These are phyloP conservation scores for Lactarius psammicola DNA, from an alignment of 768 basidiomycete genomes.

Conservation along the genomic window DNA sequence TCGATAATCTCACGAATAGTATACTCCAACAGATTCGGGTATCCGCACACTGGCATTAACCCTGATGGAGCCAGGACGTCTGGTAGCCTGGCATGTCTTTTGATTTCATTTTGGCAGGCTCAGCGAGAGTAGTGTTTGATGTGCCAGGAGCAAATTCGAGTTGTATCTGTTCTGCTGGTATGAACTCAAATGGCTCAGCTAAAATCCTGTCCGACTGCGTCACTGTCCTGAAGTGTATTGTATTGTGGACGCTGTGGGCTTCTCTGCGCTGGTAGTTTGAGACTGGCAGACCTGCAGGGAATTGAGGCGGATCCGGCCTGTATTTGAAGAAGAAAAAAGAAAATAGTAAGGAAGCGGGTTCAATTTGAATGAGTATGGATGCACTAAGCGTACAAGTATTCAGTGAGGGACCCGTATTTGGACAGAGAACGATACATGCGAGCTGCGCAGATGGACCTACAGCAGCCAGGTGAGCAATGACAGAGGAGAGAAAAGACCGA, in stretches of 20 bases:
- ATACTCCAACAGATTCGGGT: too few relatives aligned
- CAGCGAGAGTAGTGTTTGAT: background rate
- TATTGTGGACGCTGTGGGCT: background rate
- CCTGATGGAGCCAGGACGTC: background rate
- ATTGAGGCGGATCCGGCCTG: background rate
- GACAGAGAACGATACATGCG: too few relatives aligned
- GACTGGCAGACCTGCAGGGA: background rate
- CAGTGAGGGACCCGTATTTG: conserved; percentile 7
- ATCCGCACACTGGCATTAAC: background rate
- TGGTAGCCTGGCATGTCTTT: background rate
- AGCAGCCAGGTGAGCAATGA: background rate
- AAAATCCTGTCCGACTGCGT: background rate
- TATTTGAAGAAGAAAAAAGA: background rate
- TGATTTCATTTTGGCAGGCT: background rate
- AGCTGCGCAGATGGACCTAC: conserved; percentile 18
- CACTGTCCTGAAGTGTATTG: background rate
- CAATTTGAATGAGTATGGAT: background rate
- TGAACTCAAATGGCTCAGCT: background rate
- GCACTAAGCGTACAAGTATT: conserved; percentile 10
- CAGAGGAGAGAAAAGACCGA: too few relatives aligned
- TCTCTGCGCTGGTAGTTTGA: background rate
- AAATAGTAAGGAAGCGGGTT: background rate
- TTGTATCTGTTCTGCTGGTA: background rate
- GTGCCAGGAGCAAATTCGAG: background rate
- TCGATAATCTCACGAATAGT: too few relatives aligned